Conservation (phyloP, 345 rosid species). For the Dipteronia dyeriana region DNA sequence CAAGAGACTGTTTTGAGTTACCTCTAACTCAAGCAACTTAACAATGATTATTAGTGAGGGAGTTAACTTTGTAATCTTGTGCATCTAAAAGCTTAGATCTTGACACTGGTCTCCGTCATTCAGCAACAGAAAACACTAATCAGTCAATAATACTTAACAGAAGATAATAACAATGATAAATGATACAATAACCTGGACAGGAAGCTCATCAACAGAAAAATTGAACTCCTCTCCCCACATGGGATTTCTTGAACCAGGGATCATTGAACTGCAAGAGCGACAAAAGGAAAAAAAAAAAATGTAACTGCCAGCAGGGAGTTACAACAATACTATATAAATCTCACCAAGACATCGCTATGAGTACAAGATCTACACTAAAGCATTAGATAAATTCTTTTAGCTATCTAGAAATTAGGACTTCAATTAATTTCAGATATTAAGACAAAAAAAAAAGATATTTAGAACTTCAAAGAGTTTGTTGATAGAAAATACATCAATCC, state of each 20-base stretch:
- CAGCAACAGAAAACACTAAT: slow-evolving; percentile 9
- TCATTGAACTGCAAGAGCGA: slow-evolving; percentile 76
- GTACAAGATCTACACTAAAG: not conserved
- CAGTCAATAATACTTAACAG: not conserved
- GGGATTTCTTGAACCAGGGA: slow-evolving; percentile 97
- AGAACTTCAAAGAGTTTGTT: not conserved
- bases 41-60: not conserved
- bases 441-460: not conserved
- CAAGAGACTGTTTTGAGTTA: not conserved
- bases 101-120: slow-evolving; percentile 1
- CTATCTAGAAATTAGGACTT: not conserved
- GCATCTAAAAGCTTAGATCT: not conserved
- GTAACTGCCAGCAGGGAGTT: not conserved
- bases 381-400: not conserved
- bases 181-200: slow-evolving; percentile 63
- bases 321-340: not conserved
- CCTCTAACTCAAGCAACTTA: not conserved
- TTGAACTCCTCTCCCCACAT: slow-evolving; percentile 99
- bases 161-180: not conserved
- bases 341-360: not conserved
- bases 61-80: not conserved
- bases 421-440: not conserved
- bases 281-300: slow-evolving; percentile 16
- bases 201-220: slow-evolving; percentile 87
- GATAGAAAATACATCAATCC: not conserved